Base-by-base conservation (phyloP, 2,329 filamentous ascomycete genomes). In the Pseudogymnoascus sp. region DNA sequence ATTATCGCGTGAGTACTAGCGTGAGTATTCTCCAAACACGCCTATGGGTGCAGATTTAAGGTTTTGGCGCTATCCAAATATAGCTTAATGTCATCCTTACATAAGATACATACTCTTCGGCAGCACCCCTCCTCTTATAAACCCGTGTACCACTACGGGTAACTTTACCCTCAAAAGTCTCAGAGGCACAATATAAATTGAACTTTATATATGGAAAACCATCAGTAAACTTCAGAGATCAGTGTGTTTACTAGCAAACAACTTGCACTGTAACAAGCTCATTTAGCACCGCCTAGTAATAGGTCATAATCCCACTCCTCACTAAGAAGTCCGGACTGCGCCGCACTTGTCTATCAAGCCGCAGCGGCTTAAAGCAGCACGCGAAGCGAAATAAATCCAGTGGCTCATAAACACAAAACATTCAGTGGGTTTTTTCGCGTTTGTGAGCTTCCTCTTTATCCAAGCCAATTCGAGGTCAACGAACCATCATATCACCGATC, bases 1-100 rank as follows among this genome's bases (percentile, higher is more conserved):
- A 19, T 57, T 57, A 57, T 57, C 50, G 50, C 50, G 50, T 57
- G 50, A 57, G 50, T 19, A 33, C 50, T 57, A 57, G 50, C 50
- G 50, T 28, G 50, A 57, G 26, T 13, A 33, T 33, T 57, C 28
- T 33, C 50, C 50, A 57, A 57, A 57, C 50, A 57, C 50, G 26
- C 26, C 47, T 57, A 17, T 57, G 50, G 50, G 50, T 57, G 50
- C 50, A 17, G 50, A 57, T 21, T 57, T 57, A 57, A 57, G 50
- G 50, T 57, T 33, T 57, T 33, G 50, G 17, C 26, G 17, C 50
- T 57, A 57, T 57, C 50, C 50, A 33, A 13, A 33, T 57, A 57
- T 57, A 57, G 50, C 28, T 57, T 57, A 57, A 57, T 33, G 10
- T n/a, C 0, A 57, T 33, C 5, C 50, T 57, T 57, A 57, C 50